Evolutionary conservation across 2,329 filamentous ascomycete genomes (phyloP).

Genomic region (Hypoxylon sp.): DNA sequence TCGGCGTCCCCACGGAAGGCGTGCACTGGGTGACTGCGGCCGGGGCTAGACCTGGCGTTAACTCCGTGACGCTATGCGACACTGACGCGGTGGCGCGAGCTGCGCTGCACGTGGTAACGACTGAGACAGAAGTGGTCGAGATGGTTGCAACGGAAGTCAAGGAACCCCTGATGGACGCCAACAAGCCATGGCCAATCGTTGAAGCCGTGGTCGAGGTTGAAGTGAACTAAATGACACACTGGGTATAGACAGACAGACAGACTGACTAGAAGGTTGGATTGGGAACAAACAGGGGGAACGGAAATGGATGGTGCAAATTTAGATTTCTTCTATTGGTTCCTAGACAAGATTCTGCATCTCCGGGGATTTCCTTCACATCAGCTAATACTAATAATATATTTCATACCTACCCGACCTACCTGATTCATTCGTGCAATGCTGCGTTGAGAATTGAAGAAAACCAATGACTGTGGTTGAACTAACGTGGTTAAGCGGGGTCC

Average conservation of each 20-base stretch:
- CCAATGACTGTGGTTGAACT: background rate
- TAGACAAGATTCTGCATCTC: conserved; percentile 1
- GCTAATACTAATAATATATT: conserved; percentile 3
- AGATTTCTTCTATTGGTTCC: background rate
- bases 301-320: background rate
- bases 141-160: background rate
- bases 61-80: conserved; percentile 39
- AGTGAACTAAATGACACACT: background rate
- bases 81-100: conserved; percentile 35
- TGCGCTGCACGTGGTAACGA: conserved; percentile 12
- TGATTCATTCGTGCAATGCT: background rate
- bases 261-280: background rate
- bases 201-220: background rate
- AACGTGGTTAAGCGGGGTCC: background rate
- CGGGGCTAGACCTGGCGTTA: conserved; percentile 38
- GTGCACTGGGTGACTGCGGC: conserved; percentile 43
- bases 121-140: conserved; percentile 7
- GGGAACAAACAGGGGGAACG: background rate
- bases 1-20: conserved; percentile 44
- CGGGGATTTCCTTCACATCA: background rate
- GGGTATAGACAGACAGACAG: background rate
- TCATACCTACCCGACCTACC: background rate
- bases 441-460: background rate
- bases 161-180: background rate
- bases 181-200: conserved; percentile 2